phyloP scores from a whole-genome alignment of 192 early-diverging fungal genomes.

The Coemansia sp. region DNA sequence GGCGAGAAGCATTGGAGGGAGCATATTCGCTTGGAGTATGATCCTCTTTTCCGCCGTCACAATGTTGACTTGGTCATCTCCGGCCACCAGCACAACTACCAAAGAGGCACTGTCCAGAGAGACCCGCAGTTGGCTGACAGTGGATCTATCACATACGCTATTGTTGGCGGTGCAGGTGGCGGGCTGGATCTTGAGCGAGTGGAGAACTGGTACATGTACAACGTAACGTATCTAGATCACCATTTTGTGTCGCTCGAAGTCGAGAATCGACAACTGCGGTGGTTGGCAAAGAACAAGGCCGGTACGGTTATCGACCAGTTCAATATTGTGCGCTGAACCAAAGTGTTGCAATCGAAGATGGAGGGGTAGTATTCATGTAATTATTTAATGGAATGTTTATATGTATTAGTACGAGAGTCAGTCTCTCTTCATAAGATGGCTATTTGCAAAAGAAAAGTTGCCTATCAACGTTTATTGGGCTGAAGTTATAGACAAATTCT shows the following conservation, averaged over 20 bases:
- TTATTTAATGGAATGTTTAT: background rate
- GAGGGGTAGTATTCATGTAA: background rate
- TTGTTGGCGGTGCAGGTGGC: conserved; percentile 76
- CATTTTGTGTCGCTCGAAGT: conserved; percentile 58
- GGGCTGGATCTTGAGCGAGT: conserved; percentile 62
- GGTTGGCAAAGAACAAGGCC: conserved; percentile 24
- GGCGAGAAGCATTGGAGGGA: conserved; percentile 70
- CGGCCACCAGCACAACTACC: conserved; percentile 80
- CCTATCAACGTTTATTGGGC: background rate
- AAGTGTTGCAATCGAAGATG: background rate
- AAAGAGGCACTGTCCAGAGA: conserved; percentile 51
- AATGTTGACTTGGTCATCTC: conserved; percentile 74
- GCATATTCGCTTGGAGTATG: conserved; percentile 65
- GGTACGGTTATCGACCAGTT: conserved; percentile 34
- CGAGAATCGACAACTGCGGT: conserved; percentile 12
- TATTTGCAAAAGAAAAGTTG: background rate
- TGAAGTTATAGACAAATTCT: no score
- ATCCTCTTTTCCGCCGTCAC: conserved; percentile 62
- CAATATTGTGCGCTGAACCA: conserved; percentile 7
- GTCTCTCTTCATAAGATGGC: background rate
- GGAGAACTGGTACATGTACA: conserved; percentile 64
- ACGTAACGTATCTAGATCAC: conserved; percentile 46
- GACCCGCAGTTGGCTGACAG: background rate
- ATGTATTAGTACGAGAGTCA: background rate
- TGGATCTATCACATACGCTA: conserved; percentile 47